Conservation (phyloP, 305 asterid genomes). For the Fraxinus greggii region DNA sequence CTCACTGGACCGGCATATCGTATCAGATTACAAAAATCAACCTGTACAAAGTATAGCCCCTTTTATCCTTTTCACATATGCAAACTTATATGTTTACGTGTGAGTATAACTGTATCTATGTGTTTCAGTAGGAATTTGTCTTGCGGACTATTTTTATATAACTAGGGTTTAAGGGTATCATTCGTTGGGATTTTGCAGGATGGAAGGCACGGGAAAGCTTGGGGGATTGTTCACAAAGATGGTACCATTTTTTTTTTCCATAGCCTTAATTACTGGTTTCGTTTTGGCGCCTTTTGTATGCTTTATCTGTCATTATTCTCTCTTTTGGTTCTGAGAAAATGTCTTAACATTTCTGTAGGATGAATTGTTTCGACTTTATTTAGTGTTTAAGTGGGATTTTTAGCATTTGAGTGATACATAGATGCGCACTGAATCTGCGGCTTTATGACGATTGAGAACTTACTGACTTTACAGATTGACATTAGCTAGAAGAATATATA, state of each 20-base stretch:
- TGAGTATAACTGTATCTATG: neutral
- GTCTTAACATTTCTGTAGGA: neutral
- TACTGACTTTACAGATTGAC: neutral
- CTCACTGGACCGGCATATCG: conserved; percentile 63
- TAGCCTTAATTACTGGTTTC: neutral
- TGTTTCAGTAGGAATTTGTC: neutral
- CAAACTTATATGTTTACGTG: neutral
- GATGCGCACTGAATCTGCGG: neutral
- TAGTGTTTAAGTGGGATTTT: neutral
- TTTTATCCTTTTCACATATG: neutral
- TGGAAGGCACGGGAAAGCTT: conserved; percentile 88
- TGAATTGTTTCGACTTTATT: neutral
- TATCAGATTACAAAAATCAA: conserved; percentile 75
- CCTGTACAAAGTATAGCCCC: conserved; percentile 66
- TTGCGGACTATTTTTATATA: neutral
- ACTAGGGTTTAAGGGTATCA: conserved; percentile 19
- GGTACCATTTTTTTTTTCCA: conserved; percentile 39
- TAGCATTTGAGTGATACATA: neutral
- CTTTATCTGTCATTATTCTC: neutral
- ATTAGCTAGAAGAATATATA: neutral
- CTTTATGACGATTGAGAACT: neutral
- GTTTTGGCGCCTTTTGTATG: neutral
- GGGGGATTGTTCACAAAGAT: conserved; percentile 74
- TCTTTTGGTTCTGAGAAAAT: neutral
- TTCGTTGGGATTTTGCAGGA: conserved; percentile 49